phyloP scores from a whole-genome alignment of 1,284 basidiomycete species.

The Pascua guehoae region DNA sequence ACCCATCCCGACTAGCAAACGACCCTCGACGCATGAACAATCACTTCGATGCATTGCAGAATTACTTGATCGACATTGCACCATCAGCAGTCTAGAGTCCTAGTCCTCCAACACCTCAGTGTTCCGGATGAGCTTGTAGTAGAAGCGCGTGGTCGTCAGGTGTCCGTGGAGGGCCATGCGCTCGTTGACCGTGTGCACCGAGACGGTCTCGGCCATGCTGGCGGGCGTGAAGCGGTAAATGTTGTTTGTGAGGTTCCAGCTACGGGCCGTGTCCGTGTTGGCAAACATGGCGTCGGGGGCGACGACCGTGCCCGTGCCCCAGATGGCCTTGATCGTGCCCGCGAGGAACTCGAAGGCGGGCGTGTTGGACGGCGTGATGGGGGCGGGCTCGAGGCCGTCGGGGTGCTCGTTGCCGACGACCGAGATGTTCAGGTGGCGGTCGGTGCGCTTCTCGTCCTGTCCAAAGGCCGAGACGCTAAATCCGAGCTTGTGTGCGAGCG shows the following conservation, averaged over 20 bases:
- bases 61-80: too few species aligned
- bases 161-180: conserved; percentile 47
- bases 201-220: conserved; percentile 36
- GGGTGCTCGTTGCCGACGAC: conserved; percentile 7
- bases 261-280: conserved; percentile 50
- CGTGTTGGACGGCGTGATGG: conserved; percentile 48
- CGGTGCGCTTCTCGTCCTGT: conserved; percentile 4
- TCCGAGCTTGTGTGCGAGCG: conserved; percentile 46
- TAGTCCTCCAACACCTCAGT: conserved; percentile 40
- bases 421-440: conserved; percentile 12
- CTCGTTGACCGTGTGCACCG: conserved; percentile 55
- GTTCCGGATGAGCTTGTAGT: conserved; percentile 53
- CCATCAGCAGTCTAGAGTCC: background rate
- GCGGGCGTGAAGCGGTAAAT: conserved; percentile 53
- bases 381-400: conserved; percentile 51
- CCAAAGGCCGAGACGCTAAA: conserved; percentile 44
- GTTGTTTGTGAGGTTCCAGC: conserved; percentile 50
- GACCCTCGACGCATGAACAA: too few species aligned
- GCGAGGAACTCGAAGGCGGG: conserved; percentile 48
- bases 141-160: conserved; percentile 52
- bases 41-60: too few species aligned
- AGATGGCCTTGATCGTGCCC: conserved; percentile 47
- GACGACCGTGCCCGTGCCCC: conserved; percentile 49
- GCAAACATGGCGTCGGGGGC: conserved; percentile 53
- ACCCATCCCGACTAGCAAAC: too few species aligned